Evolutionary conservation across 2,329 filamentous ascomycete species (phyloP).

Genomic region (Raffaelea arxii): DNA sequence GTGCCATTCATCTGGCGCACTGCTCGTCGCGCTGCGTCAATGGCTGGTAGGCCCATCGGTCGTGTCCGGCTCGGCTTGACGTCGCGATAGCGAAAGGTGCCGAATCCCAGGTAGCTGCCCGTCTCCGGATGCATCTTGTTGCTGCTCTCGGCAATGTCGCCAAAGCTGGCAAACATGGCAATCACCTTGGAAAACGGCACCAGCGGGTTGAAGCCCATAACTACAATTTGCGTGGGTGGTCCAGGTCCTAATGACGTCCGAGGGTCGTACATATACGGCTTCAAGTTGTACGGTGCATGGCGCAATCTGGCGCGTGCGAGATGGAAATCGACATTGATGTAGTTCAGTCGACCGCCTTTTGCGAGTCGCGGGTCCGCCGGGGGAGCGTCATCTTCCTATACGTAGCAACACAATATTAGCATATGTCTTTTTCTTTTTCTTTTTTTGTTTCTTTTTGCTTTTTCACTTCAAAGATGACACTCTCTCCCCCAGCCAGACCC

Average conservation of each 20-base stretch:
- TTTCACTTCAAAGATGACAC: slow-evolving; percentile 42
- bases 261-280: slow-evolving; percentile 71
- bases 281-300: slow-evolving; percentile 67
- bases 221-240: slow-evolving; percentile 81
- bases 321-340: slow-evolving; percentile 62
- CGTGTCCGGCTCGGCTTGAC: slow-evolving; percentile 43
- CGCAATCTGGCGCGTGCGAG: slow-evolving; percentile 62
- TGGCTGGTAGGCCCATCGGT: slow-evolving; percentile 51
- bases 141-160: slow-evolving; percentile 80
- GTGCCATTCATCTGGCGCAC: slow-evolving; percentile 68
- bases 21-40: slow-evolving; percentile 72
- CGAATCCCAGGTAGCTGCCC: slow-evolving; percentile 88
- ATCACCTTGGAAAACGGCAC: slow-evolving; percentile 69
- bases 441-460: no score
- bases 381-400: slow-evolving; percentile 69
- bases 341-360: slow-evolving; percentile 53
- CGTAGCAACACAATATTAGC: slow-evolving; percentile 41
- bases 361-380: slow-evolving; percentile 75
- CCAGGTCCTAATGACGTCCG: slow-evolving; percentile 80
- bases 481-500: slow-evolving; percentile 34
- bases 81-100: slow-evolving; percentile 82
- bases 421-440: no score
- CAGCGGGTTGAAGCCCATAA: slow-evolving; percentile 92
- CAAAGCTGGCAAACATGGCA: slow-evolving; percentile 68
- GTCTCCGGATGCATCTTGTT: slow-evolving; percentile 95